A percentile compares a stretch with the other conserved stretches of the same genome.
phyloP scores from a whole-genome alignment of 352 stramenopile species.

The Peronospora farinosa region DNA sequence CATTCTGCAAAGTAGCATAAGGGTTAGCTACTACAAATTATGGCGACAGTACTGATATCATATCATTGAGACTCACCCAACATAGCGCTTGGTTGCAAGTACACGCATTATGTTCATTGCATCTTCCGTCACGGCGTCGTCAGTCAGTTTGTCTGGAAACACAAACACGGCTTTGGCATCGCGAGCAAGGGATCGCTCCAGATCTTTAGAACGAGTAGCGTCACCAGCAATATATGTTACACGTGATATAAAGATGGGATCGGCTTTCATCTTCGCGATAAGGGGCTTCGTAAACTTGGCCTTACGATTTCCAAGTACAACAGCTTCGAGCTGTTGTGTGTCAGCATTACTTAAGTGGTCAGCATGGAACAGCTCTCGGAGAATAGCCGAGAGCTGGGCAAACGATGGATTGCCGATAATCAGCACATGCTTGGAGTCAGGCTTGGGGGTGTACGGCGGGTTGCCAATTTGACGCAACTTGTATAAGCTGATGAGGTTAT shows the following conservation, averaged over 20 bases:
- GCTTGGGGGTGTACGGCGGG: conserved; percentile 62
- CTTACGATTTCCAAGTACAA: conserved; percentile 62
- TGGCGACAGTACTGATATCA: background rate
- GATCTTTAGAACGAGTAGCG: conserved; percentile 59
- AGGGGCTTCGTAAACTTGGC: conserved; percentile 69
- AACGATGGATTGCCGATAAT: conserved; percentile 84
- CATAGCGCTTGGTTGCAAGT: conserved; percentile 59
- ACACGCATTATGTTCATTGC: conserved; percentile 83
- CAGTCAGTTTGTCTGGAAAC: conserved; percentile 77
- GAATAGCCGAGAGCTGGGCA: conserved; percentile 69
- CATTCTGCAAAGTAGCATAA: conserved; percentile 27
- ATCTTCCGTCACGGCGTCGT: conserved; percentile 67
- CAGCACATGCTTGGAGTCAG: conserved; percentile 62
- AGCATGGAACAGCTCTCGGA: conserved; percentile 85
- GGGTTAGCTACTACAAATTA: background rate
- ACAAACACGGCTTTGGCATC: conserved; percentile 71
- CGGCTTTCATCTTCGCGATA: conserved; percentile 60
- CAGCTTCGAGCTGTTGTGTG: conserved; percentile 50
- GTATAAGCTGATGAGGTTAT: conserved; percentile 84
- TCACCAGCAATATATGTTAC: conserved; percentile 80
- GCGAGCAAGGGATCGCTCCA: conserved; percentile 54
- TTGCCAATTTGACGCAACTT: conserved; percentile 77
- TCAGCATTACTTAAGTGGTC: conserved; percentile 54
- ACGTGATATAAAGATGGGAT: conserved; percentile 71
- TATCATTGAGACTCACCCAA: conserved; percentile 34